A percentile compares a stretch with the other conserved stretches of the same genome.
phyloP scores from a whole-genome alignment of 495 filamentous ascomycete genomes.

The Darksidea phi region DNA sequence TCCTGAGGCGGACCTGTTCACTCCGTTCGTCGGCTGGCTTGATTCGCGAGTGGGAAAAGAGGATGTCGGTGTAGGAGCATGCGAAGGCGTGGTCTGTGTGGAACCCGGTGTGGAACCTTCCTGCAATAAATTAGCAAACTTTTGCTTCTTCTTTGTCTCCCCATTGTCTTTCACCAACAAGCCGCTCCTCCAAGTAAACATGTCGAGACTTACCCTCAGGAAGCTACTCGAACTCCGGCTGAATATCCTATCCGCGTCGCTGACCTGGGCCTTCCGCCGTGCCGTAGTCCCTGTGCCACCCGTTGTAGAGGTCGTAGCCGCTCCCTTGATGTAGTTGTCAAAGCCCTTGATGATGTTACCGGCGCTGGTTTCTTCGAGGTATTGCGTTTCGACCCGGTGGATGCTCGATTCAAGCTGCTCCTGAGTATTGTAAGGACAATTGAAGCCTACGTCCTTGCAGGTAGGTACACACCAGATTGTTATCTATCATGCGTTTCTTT shows the following conservation, averaged over 20 bases:
- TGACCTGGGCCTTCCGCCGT: conserved; percentile 41
- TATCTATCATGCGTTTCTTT: conserved; percentile 66
- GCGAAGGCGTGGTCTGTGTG: conserved; percentile 37
- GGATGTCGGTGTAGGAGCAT: conserved; percentile 43
- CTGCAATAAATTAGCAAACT: conserved; percentile 22
- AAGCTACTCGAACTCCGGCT: conserved; percentile 43
- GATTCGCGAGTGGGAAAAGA: conserved; percentile 42
- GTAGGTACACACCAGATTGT: conserved; percentile 55
- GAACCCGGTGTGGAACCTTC: conserved; percentile 35
- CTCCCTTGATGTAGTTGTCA: conserved; percentile 94
- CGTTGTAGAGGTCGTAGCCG: conserved; percentile 39
- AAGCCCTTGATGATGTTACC: conserved; percentile 98
- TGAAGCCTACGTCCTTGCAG: not conserved
- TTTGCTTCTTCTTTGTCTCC: not conserved
- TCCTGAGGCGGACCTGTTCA: conserved; percentile 29
- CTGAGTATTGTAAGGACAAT: conserved; percentile 40
- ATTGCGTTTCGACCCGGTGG: conserved; percentile 75
- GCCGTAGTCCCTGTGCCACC: conserved; percentile 35
- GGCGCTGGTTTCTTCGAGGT: conserved; percentile 81
- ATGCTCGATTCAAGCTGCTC: conserved; percentile 77
- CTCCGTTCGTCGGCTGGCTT: conserved; percentile 36
- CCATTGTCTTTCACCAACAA: no score
- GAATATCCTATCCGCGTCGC: conserved; percentile 47
- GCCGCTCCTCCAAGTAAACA: not conserved
- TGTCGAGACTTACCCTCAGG: conserved; percentile 36